Conservation (phyloP, 2,329 filamentous ascomycete species). For the Colletotrichum sp. region DNA sequence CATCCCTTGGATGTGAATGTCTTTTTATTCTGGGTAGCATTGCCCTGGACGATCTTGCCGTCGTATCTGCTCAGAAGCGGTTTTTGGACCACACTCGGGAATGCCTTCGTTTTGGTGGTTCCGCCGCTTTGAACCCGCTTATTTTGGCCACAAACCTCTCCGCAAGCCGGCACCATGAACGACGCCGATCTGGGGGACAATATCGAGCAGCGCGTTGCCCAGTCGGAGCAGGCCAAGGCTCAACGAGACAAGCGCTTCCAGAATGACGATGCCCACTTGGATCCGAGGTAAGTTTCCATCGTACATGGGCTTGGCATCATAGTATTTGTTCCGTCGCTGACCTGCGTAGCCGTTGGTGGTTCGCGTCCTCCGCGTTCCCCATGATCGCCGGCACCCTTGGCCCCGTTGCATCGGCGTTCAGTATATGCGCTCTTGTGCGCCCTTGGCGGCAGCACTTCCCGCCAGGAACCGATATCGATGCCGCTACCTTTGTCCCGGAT, state of each 20-base stretch:
- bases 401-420: constrained; percentile 86
- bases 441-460: constrained; percentile 72
- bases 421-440: constrained; percentile 83
- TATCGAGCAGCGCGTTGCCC: constrained; percentile 38
- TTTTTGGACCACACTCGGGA: neutral
- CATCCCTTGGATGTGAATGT: neutral
- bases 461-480: constrained; percentile 49
- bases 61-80: neutral
- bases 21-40: neutral
- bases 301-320: neutral
- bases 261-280: constrained; percentile 46
- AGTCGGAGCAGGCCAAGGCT: constrained; percentile 28
- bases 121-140: neutral
- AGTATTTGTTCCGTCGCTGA: neutral
- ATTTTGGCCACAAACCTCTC: neutral
- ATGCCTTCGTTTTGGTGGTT: constrained; percentile 6
- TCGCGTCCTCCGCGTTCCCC: constrained; percentile 70
- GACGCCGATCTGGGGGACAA: constrained; percentile 42
- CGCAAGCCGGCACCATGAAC: constrained; percentile 40
- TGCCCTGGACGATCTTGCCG: neutral
- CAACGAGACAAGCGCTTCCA: constrained; percentile 31
- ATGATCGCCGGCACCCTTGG: constrained; percentile 85
- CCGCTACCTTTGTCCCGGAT: constrained; percentile 64
- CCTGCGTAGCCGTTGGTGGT: constrained; percentile 62
- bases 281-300: constrained; percentile 43